phyloP scores from a whole-genome alignment of 2,329 filamentous ascomycete genomes.

The Trichoderma polysporum region DNA sequence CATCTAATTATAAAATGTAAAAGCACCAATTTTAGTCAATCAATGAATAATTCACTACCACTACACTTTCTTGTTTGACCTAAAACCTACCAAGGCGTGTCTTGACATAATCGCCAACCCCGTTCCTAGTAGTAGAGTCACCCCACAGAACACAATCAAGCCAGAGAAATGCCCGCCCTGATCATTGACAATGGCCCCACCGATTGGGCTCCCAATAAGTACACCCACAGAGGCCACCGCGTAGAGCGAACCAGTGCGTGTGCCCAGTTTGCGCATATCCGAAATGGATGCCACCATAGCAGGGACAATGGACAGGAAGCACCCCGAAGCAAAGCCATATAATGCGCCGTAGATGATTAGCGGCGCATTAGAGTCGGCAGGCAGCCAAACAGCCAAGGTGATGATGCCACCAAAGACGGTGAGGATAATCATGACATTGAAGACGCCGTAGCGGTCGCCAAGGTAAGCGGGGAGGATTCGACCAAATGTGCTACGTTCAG shows the following conservation, averaged over 20 bases:
- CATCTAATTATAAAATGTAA: no score
- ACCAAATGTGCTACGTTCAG: background rate
- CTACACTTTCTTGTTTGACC: no score
- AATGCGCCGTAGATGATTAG: background rate
- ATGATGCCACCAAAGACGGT: background rate
- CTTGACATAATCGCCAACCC: no score
- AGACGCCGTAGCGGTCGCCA: background rate
- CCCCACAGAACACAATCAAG: background rate
- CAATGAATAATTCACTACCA: no score
- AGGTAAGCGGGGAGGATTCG: background rate
- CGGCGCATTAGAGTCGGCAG: background rate
- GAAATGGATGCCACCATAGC: background rate
- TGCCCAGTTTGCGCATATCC: background rate
- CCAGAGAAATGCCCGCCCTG: background rate
- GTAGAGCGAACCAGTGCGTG: background rate
- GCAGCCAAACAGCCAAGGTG: background rate
- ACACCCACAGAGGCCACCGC: background rate
- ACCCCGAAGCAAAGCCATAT: background rate
- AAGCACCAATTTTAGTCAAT: no score
- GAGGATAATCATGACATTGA: background rate
- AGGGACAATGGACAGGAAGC: background rate
- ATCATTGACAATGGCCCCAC: background rate
- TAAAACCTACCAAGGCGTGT: no score
- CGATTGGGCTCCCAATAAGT: background rate
- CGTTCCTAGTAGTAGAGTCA: background rate